Percentiles rank a stretch among this genome's conserved stretches.
Evolutionary conservation across 1,139 yeast species (phyloP).

Genomic region (Pichia sp.): DNA sequence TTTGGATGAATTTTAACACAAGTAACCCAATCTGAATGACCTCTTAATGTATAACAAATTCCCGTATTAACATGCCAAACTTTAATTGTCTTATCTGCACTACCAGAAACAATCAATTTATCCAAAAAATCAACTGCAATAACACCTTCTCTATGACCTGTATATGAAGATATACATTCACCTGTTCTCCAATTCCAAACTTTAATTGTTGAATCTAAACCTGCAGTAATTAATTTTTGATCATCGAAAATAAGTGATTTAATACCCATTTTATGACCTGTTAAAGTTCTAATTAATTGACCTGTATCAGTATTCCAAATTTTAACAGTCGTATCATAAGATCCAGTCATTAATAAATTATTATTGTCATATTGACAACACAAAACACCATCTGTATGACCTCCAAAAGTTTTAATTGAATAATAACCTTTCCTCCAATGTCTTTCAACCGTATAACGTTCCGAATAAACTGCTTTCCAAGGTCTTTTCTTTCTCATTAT

Average conservation of each 20-base stretch:
- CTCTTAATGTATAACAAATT: slow-evolving; percentile 86
- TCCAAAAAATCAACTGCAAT: slow-evolving; percentile 72
- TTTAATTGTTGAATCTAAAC: slow-evolving; percentile 83
- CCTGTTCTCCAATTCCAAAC: slow-evolving; percentile 97
- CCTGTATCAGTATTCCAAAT: slow-evolving; percentile 87
- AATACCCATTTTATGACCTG: slow-evolving; percentile 84
- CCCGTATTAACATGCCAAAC: slow-evolving; percentile 95
- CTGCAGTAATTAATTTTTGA: slow-evolving; percentile 85
- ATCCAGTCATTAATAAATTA: slow-evolving; percentile 79
- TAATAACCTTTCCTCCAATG: slow-evolving; percentile 90
- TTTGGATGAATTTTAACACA: slow-evolving; percentile 80
- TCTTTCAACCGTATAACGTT: slow-evolving; percentile 81
- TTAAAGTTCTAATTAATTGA: slow-evolving; percentile 64
- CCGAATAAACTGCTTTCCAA: slow-evolving; percentile 93
- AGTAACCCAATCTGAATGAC: slow-evolving; percentile 90
- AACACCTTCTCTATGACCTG: slow-evolving; percentile 88
- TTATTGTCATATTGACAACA: slow-evolving; percentile 76
- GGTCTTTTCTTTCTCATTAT: slow-evolving; percentile 53
- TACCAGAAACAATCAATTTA: slow-evolving; percentile 84
- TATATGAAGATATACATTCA: slow-evolving; percentile 84
- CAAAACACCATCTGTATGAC: slow-evolving; percentile 85
- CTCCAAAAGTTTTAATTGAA: slow-evolving; percentile 57
- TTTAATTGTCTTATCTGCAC: slow-evolving; percentile 86
- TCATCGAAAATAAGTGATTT: slow-evolving; percentile 79
- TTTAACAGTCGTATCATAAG: slow-evolving; percentile 81